Evolutionary conservation across 768 basidiomycete species (phyloP), one percentile per base, ranked within the genome.

Genomic region (Suillus subalutaceus): DNA sequence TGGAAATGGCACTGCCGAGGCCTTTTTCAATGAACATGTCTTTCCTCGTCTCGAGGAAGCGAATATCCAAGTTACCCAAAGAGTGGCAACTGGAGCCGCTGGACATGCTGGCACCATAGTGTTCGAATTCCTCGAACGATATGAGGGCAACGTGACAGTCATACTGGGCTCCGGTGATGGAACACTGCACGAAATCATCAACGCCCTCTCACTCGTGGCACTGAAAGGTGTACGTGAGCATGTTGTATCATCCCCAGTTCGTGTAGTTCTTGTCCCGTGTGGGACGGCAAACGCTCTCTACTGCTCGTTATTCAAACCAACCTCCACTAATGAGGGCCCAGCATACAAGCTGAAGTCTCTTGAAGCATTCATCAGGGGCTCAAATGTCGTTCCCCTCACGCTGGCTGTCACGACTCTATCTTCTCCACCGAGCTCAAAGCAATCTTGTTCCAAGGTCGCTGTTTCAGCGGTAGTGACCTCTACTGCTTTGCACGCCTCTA

Each of bases 221-320:
- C 61, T 72, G 48, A 73, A 69, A 26, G 74, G 71, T 23, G 68
- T 66, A 20, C 70, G 69, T 58, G 60, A 69, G 6, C 68, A 64
- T 18, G 59, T 65, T 4, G 66, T 65, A 26, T 48, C 65, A 55
- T 59, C 66, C 70, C 32, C 70, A 69, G 43, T 89, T 64, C 72
- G 72, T 41, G 79, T 90, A 67, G 87, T 80, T 20, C 83, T 85
- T 57, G 79, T 92, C 53, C 94, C 95, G 5, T 85, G 86, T 60
- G 95, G 95, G 32, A 97, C 95, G n/a, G 96, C 95, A 52, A 98
- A 99, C 75, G 97, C 97, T 0, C 82, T 97, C 41, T 96, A 91
- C 77, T 83, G 86, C 7, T 89, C 92, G 8, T 78, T 95, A 37
- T 96, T 91, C 76, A 88, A 88, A 0, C 85, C 87, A 0, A 56